phyloP scores from a whole-genome alignment of 495 filamentous ascomycete species.

The Hyphodiscus hymeniophilus region DNA sequence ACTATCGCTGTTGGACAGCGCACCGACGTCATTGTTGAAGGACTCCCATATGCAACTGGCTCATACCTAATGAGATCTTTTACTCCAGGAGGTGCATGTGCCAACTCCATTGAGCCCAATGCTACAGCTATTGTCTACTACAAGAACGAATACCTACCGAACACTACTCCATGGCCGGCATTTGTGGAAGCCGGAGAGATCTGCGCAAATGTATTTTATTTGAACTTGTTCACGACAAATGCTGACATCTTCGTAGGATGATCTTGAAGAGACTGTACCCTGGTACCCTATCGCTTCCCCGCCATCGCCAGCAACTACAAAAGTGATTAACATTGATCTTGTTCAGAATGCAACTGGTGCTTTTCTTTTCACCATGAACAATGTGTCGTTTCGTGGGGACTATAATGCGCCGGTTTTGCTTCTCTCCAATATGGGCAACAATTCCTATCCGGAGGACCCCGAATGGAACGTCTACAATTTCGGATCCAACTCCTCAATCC shows the following conservation, averaged over 20 bases:
- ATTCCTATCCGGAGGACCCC: slow-evolving; percentile 28
- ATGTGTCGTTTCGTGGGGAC: slow-evolving; percentile 44
- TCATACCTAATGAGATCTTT: slow-evolving; percentile 45
- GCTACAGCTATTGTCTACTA: slow-evolving; percentile 45
- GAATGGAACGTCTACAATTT: slow-evolving; percentile 51
- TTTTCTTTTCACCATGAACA: slow-evolving; percentile 49
- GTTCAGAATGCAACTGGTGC: slow-evolving; percentile 40
- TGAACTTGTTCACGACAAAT: background rate
- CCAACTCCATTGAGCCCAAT: slow-evolving; percentile 29
- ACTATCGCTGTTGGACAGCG: slow-evolving; percentile 49
- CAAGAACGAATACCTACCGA: background rate
- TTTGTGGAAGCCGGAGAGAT: background rate
- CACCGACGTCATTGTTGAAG: slow-evolving; percentile 45
- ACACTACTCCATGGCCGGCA: slow-evolving; percentile 12
- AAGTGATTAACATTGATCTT: slow-evolving; percentile 34
- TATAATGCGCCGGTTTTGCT: slow-evolving; percentile 51
- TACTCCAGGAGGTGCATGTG: slow-evolving; percentile 29
- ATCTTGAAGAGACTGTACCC: slow-evolving; percentile 3
- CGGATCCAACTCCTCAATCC: slow-evolving; percentile 34
- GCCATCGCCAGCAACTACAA: slow-evolving; percentile 34
- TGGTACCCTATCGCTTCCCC: slow-evolving; percentile 10
- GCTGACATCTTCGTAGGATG: slow-evolving; percentile 8
- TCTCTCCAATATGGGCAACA: slow-evolving; percentile 40
- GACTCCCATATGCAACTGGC: slow-evolving; percentile 22
- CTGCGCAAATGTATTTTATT: slow-evolving; percentile 8